Conservation (phyloP, 148 eudicot genomes). For the Vaccinium myrtillus region DNA sequence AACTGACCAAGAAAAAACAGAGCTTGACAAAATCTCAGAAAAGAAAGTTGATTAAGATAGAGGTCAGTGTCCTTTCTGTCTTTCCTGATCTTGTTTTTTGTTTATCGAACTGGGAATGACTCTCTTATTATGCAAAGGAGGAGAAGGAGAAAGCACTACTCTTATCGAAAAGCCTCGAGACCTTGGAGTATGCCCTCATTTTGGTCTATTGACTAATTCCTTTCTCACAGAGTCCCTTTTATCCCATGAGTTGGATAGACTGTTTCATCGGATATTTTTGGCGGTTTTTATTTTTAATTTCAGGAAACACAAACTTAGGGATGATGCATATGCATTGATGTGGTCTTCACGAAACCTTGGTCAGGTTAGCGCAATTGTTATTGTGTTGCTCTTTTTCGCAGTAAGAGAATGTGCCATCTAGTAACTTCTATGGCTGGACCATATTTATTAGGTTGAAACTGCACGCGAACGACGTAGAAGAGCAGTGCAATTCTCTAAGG, state of each 20-base stretch:
- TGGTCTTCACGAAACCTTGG: conserved; percentile 75
- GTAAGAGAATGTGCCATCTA: background rate
- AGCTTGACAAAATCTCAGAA: conserved; percentile 68
- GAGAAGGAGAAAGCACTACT: conserved; percentile 59
- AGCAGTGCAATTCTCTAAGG: conserved; percentile 59
- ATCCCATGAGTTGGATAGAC: background rate
- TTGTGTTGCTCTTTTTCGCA: background rate
- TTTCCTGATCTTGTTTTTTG: background rate
- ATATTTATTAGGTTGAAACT: conserved; percentile 52
- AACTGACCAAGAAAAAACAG: conserved; percentile 25
- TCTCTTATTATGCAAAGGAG: conserved; percentile 46
- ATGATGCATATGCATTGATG: conserved; percentile 65
- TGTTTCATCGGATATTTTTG: conserved; percentile 1
- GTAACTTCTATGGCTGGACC: background rate
- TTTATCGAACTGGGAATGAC: background rate
- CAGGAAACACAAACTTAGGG: conserved; percentile 69
- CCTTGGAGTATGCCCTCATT: conserved; percentile 53
- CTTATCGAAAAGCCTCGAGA: conserved; percentile 61
- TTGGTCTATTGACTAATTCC: conserved; percentile 9
- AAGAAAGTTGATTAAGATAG: conserved; percentile 69
- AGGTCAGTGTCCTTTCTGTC: conserved; percentile 34
- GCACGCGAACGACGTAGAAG: conserved; percentile 67
- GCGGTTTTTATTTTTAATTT: conserved; percentile 20
- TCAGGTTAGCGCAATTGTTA: conserved; percentile 46
- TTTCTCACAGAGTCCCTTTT: background rate